Evolutionary conservation across 2,329 filamentous ascomycete genomes (phyloP).

Genomic region (Colletotrichum euphorbiae): DNA sequence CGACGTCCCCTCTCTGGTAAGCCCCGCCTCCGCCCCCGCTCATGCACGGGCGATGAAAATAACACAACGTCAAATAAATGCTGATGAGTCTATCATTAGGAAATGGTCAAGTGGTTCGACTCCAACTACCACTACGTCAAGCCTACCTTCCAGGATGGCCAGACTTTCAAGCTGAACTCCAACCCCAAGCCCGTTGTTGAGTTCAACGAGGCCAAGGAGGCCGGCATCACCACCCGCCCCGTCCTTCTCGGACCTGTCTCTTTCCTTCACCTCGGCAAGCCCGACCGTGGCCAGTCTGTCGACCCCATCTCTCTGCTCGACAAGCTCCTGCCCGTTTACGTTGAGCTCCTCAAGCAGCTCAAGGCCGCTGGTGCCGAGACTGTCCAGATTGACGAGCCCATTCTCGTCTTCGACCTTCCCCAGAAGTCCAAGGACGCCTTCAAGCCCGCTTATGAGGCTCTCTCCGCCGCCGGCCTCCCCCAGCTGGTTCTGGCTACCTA

Average conservation of each 20-base stretch:
- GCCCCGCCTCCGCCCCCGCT: constrained; percentile 33
- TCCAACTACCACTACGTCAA: constrained; percentile 99
- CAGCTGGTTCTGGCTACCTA: constrained; percentile 94
- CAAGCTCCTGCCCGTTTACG: constrained; percentile 94
- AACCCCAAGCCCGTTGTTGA: constrained; percentile 94
- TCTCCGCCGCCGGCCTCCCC: constrained; percentile 83
- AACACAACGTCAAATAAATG: constrained; percentile 42
- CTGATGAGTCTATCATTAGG: constrained; percentile 49
- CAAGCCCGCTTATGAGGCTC: constrained; percentile 96
- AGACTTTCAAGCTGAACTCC: constrained; percentile 89
- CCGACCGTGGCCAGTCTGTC: constrained; percentile 93
- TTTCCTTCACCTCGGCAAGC: constrained; percentile 97
- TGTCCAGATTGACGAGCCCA: constrained; percentile 98
- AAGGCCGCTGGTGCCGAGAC: constrained; percentile 96
- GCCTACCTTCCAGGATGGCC: constrained; percentile 96
- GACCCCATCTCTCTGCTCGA: constrained; percentile 94
- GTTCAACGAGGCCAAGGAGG: constrained; percentile 98
- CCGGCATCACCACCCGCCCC: constrained; percentile 90
- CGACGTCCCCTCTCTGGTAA: constrained; percentile 83
- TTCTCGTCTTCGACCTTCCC: constrained; percentile 94
- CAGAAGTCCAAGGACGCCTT: constrained; percentile 94
- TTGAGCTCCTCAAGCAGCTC: constrained; percentile 90
- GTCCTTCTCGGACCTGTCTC: constrained; percentile 96
- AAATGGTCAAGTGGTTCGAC: constrained; percentile 99
- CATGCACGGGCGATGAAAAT: constrained; percentile 53